phyloP scores from a whole-genome alignment of 2,329 filamentous ascomycete species.

The Claviceps maximensis region DNA sequence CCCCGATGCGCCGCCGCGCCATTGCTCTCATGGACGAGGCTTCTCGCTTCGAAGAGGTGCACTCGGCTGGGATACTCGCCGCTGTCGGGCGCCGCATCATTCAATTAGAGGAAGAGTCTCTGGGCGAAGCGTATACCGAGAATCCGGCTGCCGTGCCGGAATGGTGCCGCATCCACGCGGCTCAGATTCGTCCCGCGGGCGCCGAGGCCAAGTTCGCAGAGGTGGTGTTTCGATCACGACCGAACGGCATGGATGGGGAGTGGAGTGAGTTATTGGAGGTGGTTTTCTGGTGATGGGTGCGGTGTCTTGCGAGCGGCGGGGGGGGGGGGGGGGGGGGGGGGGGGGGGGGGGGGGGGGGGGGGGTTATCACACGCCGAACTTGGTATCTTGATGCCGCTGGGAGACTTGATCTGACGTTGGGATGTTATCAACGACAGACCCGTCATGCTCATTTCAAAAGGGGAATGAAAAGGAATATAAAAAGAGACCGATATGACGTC shows the following conservation, averaged over 20 bases:
- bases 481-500: too few relatives aligned
- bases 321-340: too few relatives aligned
- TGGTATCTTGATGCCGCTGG: too few relatives aligned
- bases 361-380: too few relatives aligned
- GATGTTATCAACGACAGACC: too few relatives aligned
- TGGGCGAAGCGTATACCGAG: background rate
- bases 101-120: constrained; percentile 7
- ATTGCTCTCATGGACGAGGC: constrained; percentile 4
- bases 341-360: too few relatives aligned
- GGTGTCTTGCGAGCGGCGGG: background rate
- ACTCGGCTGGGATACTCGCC: background rate
- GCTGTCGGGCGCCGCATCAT: background rate
- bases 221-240: background rate
- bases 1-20: constrained; percentile 6
- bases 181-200: background rate
- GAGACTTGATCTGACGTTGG: too few relatives aligned
- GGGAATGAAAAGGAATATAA: too few relatives aligned
- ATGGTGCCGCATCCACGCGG: constrained; percentile 4
- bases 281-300: background rate
- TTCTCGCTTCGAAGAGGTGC: constrained; percentile 2
- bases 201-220: background rate
- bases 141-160: constrained; percentile 3
- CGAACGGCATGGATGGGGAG: constrained; percentile 4
- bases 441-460: too few relatives aligned
- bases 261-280: constrained; percentile 3